Percentiles rank a stretch among this genome's conserved stretches.
These are phyloP conservation scores for Chaetoscypha palmicola DNA, from an alignment of 2,329 filamentous ascomycete species.

Conservation along the genomic window DNA sequence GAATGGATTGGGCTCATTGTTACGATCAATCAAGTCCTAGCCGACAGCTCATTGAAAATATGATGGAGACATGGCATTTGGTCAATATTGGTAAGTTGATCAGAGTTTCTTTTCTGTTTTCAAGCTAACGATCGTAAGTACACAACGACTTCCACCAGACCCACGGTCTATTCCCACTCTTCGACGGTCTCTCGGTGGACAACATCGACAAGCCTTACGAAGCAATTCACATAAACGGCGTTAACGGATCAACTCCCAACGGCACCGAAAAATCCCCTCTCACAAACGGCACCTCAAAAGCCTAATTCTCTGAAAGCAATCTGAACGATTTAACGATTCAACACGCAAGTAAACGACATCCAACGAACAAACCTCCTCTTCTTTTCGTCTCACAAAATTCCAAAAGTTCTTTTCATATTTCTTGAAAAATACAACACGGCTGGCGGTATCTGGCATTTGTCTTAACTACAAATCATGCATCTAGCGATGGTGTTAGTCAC, in stretches of 20 bases:
- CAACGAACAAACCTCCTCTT: no score
- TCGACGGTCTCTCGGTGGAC: conserved; percentile 67
- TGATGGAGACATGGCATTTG: conserved; percentile 89
- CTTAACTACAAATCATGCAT: conserved; percentile 24
- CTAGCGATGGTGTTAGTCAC: conserved; percentile 8
- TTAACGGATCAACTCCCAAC: conserved; percentile 11
- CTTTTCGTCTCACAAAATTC: conserved; percentile 8
- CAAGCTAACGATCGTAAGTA: conserved; percentile 45
- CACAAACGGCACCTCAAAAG: conserved; percentile 14
- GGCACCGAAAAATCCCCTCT: conserved; percentile 16
- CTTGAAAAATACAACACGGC: background rate
- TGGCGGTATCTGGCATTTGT: conserved; percentile 5
- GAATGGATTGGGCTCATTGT: conserved; percentile 90
- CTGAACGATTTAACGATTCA: conserved; percentile 29
- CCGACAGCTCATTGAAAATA: conserved; percentile 67
- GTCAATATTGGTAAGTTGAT: conserved; percentile 86
- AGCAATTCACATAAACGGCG: conserved; percentile 8
- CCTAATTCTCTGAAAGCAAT: background rate
- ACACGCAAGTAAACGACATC: conserved; percentile 21
- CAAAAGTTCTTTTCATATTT: background rate
- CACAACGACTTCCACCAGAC: conserved; percentile 95
- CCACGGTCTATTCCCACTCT: conserved; percentile 75
- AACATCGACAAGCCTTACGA: conserved; percentile 47
- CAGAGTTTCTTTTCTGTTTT: no score
- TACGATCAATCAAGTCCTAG: conserved; percentile 71